Conservation (phyloP, 2,329 filamentous ascomycete species). For the Geoglossum cookeanum region DNA sequence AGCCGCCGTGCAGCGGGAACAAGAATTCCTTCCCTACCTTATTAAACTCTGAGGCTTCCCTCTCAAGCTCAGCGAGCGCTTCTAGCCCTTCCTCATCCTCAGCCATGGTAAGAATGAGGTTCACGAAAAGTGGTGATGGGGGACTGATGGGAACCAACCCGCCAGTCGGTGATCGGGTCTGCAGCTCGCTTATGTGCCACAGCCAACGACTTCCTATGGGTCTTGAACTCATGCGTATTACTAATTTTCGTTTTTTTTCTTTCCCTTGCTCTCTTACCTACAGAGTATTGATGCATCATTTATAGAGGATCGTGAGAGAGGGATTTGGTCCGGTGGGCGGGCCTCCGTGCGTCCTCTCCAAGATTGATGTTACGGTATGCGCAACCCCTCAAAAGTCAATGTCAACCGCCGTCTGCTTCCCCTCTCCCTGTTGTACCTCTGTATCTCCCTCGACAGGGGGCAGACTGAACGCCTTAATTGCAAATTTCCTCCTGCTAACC, state of each 20-base stretch:
- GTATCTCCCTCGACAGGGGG: slow-evolving; percentile 67
- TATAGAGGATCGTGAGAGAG: too few species aligned
- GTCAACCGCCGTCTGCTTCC: slow-evolving; percentile 2
- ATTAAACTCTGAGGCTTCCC: slow-evolving; percentile 75
- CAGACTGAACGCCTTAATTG: slow-evolving; percentile 74
- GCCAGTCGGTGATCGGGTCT: too few species aligned
- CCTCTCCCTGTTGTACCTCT: slow-evolving; percentile 33
- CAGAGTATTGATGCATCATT: too few species aligned
- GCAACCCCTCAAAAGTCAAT: slow-evolving; percentile 3
- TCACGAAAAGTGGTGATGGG: background rate
- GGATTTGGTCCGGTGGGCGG: too few species aligned
- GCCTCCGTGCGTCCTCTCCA: too few species aligned
- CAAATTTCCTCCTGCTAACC: slow-evolving; percentile 63
- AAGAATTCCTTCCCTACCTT: slow-evolving; percentile 38
- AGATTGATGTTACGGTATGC: background rate
- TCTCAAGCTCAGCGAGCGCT: slow-evolving; percentile 61
- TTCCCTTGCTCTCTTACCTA: too few species aligned
- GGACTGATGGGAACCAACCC: too few species aligned
- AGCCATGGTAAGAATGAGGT: background rate
- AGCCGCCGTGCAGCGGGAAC: slow-evolving; percentile 4
- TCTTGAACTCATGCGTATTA: too few species aligned
- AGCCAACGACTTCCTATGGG: too few species aligned
- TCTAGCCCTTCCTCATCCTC: slow-evolving; percentile 43
- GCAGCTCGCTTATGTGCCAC: too few species aligned
- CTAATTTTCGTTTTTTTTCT: too few species aligned